Base-by-base conservation (phyloP, 2,329 filamentous ascomycete species). In the Emydomyces testavorans region DNA sequence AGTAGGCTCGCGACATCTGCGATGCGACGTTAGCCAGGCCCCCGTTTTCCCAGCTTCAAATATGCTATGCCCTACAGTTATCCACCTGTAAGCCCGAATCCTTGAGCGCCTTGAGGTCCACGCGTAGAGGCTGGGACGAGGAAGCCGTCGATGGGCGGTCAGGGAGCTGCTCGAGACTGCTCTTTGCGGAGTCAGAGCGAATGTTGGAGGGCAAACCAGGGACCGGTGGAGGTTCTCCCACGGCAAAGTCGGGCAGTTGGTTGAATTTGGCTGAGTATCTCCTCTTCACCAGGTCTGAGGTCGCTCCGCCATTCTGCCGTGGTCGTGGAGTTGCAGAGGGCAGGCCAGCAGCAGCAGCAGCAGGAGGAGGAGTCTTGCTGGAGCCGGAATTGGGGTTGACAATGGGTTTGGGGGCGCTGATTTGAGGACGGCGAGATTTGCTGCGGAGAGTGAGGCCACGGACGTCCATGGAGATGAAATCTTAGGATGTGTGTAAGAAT, bases 251-350 rank as follows among this genome's bases (percentile, higher is more conserved):
- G 1, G 84, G 83, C 1, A 82, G 66, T 54, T 85, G 80, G 58
- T 88, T 90, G 65, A 95, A 94, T 52, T 90, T 82, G 35, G 89
- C 89, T 32, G 92, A 96, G 67, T 96, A 98, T 57, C 92, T 76
- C 57, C 88, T 78, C 71, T 96, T 96, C 50, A 98, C 89, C 46
- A 96, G 73, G 64, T 98, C 90, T 15, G 79, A 78, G 35, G 80
- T 82, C 57, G 77, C 74, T 49, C 63, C 70, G 47, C 67, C 70
- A 49, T 67, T 61, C 52, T 68, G 67, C 67, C 64, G 61, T 32
- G 53, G 60, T 44, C 55, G 54, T 41, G 60, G 54, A 48, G 61
- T 51, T 34, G 60, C 56, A 48, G 56, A 57, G 37, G 56, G 57
- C 28, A 59, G 29, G 18, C 37, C 46, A 3, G n/a, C n/a, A n/a